Evolutionary conservation across 345 rosid genomes (phyloP).

Genomic region (Lumnitzera racemosa): DNA sequence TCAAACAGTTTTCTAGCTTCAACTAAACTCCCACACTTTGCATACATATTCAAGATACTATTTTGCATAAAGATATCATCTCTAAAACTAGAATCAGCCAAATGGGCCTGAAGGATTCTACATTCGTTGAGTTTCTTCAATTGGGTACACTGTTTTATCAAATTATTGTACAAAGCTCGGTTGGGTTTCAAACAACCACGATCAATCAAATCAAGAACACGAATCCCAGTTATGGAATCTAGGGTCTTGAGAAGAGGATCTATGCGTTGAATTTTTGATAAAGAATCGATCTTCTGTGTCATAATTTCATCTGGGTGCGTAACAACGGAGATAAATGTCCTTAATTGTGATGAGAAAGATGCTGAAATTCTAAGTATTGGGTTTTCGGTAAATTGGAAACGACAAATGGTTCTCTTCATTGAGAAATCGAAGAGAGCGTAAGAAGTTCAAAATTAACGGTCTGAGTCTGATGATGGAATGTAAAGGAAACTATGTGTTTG

Average conservation of each 20-base stretch:
- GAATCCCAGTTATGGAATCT: conserved; percentile 21
- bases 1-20: conserved; percentile 47
- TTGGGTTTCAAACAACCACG: conserved; percentile 19
- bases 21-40: conserved; percentile 36
- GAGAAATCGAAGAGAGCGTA: no score
- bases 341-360: background rate
- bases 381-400: background rate
- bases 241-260: conserved; percentile 22
- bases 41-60: conserved; percentile 35
- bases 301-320: conserved; percentile 8
- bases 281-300: background rate
- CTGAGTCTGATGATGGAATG: no score
- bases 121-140: conserved; percentile 28
- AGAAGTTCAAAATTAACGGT: no score
- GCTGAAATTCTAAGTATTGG: no score
- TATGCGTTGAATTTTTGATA: conserved; percentile 11
- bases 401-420: background rate
- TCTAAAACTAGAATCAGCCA: conserved; percentile 22
- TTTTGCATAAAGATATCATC: conserved; percentile 33
- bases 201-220: conserved; percentile 31
- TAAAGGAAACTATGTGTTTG: no score
- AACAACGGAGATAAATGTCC: conserved; percentile 1
- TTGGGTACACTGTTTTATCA: conserved; percentile 39
- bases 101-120: conserved; percentile 32
- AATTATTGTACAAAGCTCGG: conserved; percentile 24